A percentile compares a stretch with the other conserved stretches of the same genome.
phyloP scores from a whole-genome alignment of 495 filamentous ascomycete species.

The Hyaloscypha hepaticicola region DNA sequence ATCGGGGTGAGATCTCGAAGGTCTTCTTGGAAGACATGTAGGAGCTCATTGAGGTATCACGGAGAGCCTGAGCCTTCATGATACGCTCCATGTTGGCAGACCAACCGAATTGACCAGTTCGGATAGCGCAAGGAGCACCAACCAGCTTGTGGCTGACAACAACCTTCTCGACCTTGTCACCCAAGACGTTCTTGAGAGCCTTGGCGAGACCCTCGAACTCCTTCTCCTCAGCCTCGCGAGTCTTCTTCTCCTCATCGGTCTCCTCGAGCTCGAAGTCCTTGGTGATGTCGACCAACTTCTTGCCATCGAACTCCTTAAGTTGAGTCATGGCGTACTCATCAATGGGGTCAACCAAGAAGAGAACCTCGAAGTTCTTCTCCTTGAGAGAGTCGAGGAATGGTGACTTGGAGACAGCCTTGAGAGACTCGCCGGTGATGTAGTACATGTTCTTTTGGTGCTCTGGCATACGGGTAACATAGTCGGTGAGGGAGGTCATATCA shows the following conservation, averaged over 20 bases:
- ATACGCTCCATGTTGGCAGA: conserved; percentile 99
- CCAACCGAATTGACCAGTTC: conserved; percentile 99
- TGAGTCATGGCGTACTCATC: conserved; percentile 99
- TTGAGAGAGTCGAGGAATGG: conserved; percentile 99
- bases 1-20: conserved; percentile 99
- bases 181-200: conserved; percentile 96
- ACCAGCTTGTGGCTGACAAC: conserved; percentile 98
- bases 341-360: conserved; percentile 99
- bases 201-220: conserved; percentile 93
- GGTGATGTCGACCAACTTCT: conserved; percentile 99
- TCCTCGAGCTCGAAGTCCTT: conserved; percentile 99
- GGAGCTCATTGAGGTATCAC: conserved; percentile 98
- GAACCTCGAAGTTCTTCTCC: conserved; percentile 99
- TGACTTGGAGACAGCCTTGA: conserved; percentile 96
- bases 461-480: conserved; percentile 98
- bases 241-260: conserved; percentile 98
- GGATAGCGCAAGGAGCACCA: conserved; percentile 95
- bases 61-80: conserved; percentile 99
- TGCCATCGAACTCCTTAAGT: conserved; percentile 99
- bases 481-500: conserved; percentile 86
- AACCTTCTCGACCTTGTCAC: conserved; percentile 99
- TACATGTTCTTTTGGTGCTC: conserved; percentile 99
- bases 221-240: conserved; percentile 96
- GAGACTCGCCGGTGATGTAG: conserved; percentile 99
- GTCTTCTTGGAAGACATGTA: conserved; percentile 99